Conservation (phyloP, 139 green algal genomes). For the Micractinium sp. region DNA sequence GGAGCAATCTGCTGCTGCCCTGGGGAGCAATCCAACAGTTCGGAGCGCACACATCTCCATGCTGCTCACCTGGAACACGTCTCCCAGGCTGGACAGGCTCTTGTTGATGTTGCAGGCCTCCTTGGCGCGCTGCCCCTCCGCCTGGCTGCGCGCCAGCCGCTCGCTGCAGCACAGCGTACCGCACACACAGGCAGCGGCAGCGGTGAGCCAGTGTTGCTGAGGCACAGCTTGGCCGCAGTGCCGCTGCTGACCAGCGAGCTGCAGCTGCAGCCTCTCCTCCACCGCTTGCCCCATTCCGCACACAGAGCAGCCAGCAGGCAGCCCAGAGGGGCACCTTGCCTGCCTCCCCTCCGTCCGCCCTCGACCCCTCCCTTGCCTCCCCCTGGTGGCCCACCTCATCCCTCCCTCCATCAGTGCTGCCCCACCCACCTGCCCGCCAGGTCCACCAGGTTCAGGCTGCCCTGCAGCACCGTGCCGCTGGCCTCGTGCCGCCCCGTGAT, state of each 20-base stretch:
- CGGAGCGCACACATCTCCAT: no score
- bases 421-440: conserved; percentile 81
- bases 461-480: conserved; percentile 68
- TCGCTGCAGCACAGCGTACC: conserved; percentile 63
- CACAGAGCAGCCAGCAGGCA: no score
- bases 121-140: conserved; percentile 81
- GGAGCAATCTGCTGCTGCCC: no score
- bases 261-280: not conserved
- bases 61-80: conserved; percentile 81
- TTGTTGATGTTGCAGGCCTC: conserved; percentile 97
- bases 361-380: not conserved
- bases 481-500: conserved; percentile 84
- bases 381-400: no score
- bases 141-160: conserved; percentile 77
- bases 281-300: no score
- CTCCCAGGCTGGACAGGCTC: conserved; percentile 82
- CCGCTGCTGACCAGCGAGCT: conserved; percentile 14
- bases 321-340: no score
- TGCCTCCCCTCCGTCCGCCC: no score
- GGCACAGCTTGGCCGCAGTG: not conserved
- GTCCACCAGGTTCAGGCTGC: conserved; percentile 93
- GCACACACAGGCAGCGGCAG: not conserved
- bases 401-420: no score
- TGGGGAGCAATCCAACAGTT: no score
- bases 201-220: not conserved